Evolutionary conservation across 129 eudicot genomes (phyloP).

Genomic region (Artemisia tridentata): DNA sequence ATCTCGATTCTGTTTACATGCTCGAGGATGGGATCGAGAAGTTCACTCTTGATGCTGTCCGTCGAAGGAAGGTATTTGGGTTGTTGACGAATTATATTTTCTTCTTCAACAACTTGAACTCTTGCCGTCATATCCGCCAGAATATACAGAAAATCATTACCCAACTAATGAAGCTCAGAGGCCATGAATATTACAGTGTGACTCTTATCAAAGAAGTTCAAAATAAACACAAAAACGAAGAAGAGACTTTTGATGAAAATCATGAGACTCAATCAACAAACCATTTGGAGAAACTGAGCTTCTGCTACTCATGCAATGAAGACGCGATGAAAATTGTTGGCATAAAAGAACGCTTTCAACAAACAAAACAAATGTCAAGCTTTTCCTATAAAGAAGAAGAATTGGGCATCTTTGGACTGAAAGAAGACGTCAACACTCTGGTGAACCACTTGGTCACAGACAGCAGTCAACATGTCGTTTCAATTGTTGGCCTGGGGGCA

Average conservation of each 20-base stretch:
- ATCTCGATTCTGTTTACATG: slow-evolving; percentile 28
- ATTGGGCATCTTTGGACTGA: slow-evolving; percentile 36
- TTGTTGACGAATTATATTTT: slow-evolving; percentile 33
- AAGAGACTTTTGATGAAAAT: slow-evolving; percentile 12
- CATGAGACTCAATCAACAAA: background rate
- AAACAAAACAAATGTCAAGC: slow-evolving; percentile 24
- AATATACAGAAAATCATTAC: slow-evolving; percentile 24
- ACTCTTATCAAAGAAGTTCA: background rate
- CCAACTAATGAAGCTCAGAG: slow-evolving; percentile 15
- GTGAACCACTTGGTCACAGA: slow-evolving; percentile 20
- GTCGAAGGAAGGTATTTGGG: slow-evolving; percentile 37
- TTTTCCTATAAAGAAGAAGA: slow-evolving; percentile 34
- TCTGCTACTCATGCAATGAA: slow-evolving; percentile 26
- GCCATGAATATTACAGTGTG: background rate
- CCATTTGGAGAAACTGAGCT: slow-evolving; percentile 20
- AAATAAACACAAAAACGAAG: background rate
- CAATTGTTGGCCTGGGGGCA: slow-evolving; percentile 38
- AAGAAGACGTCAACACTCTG: slow-evolving; percentile 15
- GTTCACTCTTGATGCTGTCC: slow-evolving; percentile 28
- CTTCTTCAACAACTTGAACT: slow-evolving; percentile 34
- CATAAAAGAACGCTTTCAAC: slow-evolving; percentile 16
- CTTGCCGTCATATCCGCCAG: slow-evolving; percentile 36
- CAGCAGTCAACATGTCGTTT: slow-evolving; percentile 20
- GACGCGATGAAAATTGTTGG: slow-evolving; percentile 30
- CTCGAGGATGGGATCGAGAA: slow-evolving; percentile 41